Percentiles rank a stretch among this genome's conserved stretches.
Conservation (phyloP, 192 early-diverging fungal genomes). For the Rhizophlyctis rosea region DNA sequence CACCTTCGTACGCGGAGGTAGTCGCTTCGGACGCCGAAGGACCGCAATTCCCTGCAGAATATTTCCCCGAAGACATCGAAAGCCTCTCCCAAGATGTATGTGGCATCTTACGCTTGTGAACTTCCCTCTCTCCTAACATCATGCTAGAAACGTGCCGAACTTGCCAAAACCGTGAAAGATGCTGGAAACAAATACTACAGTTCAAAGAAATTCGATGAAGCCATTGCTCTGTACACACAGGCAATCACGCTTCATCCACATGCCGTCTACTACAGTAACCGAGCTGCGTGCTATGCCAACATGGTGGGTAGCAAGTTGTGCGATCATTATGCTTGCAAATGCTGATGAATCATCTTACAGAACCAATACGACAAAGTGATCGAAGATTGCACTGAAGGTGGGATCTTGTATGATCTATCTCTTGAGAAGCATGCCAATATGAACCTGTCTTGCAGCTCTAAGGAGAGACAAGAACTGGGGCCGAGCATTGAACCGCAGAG, state of each 20-base stretch:
- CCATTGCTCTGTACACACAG: constrained; percentile 82
- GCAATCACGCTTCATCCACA: constrained; percentile 79
- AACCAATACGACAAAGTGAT: constrained; percentile 72
- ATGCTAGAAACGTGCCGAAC: constrained; percentile 33
- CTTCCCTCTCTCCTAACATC: background rate
- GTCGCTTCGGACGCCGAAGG: constrained; percentile 5
- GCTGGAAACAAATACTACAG: constrained; percentile 86
- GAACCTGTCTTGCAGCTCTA: constrained; percentile 48
- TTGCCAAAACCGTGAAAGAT: constrained; percentile 75
- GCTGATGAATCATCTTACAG: constrained; percentile 5
- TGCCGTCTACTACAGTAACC: constrained; percentile 91
- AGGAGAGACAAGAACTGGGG: constrained; percentile 81
- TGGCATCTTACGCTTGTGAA: background rate
- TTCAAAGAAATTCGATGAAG: constrained; percentile 78
- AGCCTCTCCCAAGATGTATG: background rate
- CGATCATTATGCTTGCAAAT: background rate
- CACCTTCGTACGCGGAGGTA: background rate
- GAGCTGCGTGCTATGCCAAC: constrained; percentile 88
- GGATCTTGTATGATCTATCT: background rate
- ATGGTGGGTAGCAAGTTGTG: constrained; percentile 30
- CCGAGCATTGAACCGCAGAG: constrained; percentile 79
- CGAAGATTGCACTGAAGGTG: constrained; percentile 72
- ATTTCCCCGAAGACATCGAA: constrained; percentile 16
- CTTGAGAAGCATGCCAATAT: constrained; percentile 5
- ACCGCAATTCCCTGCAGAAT: constrained; percentile 4